phyloP scores from a whole-genome alignment of 768 basidiomycete genomes.

The Lactarius sanguifluus region DNA sequence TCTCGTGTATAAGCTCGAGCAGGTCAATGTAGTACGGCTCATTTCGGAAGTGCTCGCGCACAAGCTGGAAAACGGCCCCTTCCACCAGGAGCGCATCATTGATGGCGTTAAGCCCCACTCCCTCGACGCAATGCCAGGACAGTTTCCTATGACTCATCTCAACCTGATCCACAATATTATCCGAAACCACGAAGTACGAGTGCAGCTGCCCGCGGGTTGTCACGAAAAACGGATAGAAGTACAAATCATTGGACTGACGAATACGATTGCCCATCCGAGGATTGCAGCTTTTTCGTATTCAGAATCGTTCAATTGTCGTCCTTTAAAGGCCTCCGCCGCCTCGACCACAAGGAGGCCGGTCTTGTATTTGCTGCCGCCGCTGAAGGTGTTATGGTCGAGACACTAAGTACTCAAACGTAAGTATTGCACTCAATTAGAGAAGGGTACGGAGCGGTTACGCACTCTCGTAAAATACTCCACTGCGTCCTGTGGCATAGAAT shows the following conservation, averaged over 20 bases:
- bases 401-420: slow-evolving; percentile 47
- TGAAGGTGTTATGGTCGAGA: slow-evolving; percentile 89
- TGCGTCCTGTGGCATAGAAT: slow-evolving; percentile 83
- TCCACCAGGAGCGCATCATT: slow-evolving; percentile 98
- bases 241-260: slow-evolving; percentile 53
- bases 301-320: slow-evolving; percentile 63
- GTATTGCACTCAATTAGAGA: not conserved
- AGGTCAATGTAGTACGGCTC: slow-evolving; percentile 86
- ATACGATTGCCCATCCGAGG: slow-evolving; percentile 93
- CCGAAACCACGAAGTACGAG: slow-evolving; percentile 93
- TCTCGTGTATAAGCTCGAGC: slow-evolving; percentile 89
- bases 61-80: slow-evolving; percentile 84
- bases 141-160: slow-evolving; percentile 91
- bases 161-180: slow-evolving; percentile 95
- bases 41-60: slow-evolving; percentile 80
- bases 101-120: slow-evolving; percentile 82
- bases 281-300: slow-evolving; percentile 89
- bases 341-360: slow-evolving; percentile 93
- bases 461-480: slow-evolving; percentile 83
- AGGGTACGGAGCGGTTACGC: slow-evolving; percentile 32
- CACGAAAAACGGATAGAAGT: not conserved
- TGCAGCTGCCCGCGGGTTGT: slow-evolving; percentile 62
- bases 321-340: slow-evolving; percentile 84
- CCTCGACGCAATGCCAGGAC: slow-evolving; percentile 81
- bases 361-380: slow-evolving; percentile 94